Evolutionary conservation across 768 basidiomycete species (phyloP).

Genomic region (Suillus brevipes): DNA sequence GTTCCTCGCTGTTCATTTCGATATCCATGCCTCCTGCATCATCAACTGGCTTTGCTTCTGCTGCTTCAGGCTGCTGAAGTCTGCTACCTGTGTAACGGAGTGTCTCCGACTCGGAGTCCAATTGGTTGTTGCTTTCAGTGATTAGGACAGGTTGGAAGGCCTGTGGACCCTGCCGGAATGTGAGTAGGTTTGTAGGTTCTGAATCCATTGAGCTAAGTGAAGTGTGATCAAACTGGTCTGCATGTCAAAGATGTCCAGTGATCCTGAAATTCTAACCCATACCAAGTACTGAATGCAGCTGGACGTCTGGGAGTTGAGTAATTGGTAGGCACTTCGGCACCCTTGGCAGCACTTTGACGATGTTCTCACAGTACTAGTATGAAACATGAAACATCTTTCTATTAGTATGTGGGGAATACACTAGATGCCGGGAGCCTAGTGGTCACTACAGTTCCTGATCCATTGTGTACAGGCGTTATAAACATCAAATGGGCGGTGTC

Average conservation of each 20-base stretch:
- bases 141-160: background rate
- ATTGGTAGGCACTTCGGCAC: background rate
- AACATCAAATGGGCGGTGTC: too few species aligned
- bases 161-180: background rate
- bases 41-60: background rate
- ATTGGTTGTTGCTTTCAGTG: background rate
- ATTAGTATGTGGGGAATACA: too few species aligned
- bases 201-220: background rate
- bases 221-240: background rate
- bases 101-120: background rate
- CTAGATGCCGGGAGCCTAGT: too few species aligned
- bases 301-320: background rate
- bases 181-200: background rate
- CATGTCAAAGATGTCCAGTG: background rate
- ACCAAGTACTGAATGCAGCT: background rate
- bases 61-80: background rate
- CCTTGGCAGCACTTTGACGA: too few species aligned
- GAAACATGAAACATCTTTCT: too few species aligned
- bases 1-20: background rate
- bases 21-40: background rate
- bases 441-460: too few species aligned
- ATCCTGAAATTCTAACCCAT: background rate
- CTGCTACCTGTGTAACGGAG: background rate
- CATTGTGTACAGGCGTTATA: too few species aligned
- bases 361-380: too few species aligned